Evolutionary conservation across 805 yeast species (phyloP), one percentile per base, ranked within the genome.

Genomic region (Wickerhamiella dianesei): DNA sequence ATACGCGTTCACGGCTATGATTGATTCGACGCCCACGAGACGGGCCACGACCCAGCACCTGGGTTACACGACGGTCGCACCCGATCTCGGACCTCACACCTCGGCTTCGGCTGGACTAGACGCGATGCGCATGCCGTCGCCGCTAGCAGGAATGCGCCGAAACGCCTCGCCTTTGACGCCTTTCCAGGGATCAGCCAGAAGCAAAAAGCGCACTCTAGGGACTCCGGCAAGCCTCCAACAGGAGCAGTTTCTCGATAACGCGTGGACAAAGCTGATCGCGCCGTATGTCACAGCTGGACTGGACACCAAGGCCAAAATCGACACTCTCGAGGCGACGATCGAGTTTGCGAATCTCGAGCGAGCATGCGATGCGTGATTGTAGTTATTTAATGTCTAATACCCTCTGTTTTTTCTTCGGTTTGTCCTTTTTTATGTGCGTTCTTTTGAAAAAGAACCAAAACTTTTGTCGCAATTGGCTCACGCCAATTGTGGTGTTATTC

Each of bases 331-430:
- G 20, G 46, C 25, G 12, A 25, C 21, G 14, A 35, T 46, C 21
- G 49, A 43, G 3, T 46, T 46, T 39, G 44, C 49, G 13, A 42
- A 46, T 25, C 37, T 46, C 16, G 49, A 46, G 37, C 44, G 48
- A 3, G n/a, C 14, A 4, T 37, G 41, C n/a, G 45, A 25, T 19
- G 45, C 43, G 3, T 46, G 32, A 40, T 13, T n/a, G 21, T 4
- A 17, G n/a, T 18, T 18, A 22, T 18, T 4, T 12, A n/a, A n/a
- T n/a, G n/a, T n/a, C n/a, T n/a, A n/a, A n/a, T n/a, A n/a, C n/a
- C n/a, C n/a, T n/a, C n/a, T n/a, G n/a, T n/a, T n/a, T n/a, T n/a
- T n/a, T n/a, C n/a, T n/a, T n/a, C n/a, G n/a, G n/a, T n/a, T n/a
- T n/a, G n/a, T n/a, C n/a, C n/a, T n/a, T n/a, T n/a, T n/a, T n/a